Conservation (phyloP, 148 eudicot genomes). For the Vaccinium corymbosum region DNA sequence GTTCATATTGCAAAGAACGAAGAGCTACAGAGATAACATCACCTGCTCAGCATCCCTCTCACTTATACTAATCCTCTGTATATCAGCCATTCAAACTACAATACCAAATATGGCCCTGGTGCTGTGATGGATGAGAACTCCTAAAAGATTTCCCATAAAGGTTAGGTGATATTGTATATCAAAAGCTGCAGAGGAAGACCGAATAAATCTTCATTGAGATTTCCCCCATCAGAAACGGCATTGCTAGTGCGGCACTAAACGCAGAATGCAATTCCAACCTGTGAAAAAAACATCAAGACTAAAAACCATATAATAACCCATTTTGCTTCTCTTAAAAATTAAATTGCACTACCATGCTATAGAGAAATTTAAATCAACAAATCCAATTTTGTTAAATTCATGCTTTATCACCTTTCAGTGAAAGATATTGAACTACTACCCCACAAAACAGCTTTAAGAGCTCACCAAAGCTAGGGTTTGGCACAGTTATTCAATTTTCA, state of each 20-base stretch:
- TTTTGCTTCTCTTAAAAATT: neutral
- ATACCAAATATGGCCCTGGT: constrained; percentile 11
- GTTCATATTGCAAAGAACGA: neutral
- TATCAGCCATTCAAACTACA: constrained; percentile 27
- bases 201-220: neutral
- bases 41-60: constrained; percentile 37
- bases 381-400: neutral
- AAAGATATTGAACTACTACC: neutral
- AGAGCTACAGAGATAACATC: neutral
- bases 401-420: neutral
- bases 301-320: neutral
- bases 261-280: constrained; percentile 10
- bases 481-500: neutral
- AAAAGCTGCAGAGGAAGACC: constrained; percentile 11
- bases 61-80: constrained; percentile 25
- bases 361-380: neutral
- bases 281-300: constrained; percentile 3
- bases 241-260: neutral
- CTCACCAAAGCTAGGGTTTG: constrained; percentile 12
- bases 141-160: too few relatives aligned
- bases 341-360: neutral
- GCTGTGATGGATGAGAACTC: neutral
- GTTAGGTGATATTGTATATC: too few relatives aligned
- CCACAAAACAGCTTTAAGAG: neutral
- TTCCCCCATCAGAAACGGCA: neutral